These are phyloP conservation scores for Karstenula rhodostoma DNA, from an alignment of 2,329 filamentous ascomycete genomes.

Conservation along the genomic window DNA sequence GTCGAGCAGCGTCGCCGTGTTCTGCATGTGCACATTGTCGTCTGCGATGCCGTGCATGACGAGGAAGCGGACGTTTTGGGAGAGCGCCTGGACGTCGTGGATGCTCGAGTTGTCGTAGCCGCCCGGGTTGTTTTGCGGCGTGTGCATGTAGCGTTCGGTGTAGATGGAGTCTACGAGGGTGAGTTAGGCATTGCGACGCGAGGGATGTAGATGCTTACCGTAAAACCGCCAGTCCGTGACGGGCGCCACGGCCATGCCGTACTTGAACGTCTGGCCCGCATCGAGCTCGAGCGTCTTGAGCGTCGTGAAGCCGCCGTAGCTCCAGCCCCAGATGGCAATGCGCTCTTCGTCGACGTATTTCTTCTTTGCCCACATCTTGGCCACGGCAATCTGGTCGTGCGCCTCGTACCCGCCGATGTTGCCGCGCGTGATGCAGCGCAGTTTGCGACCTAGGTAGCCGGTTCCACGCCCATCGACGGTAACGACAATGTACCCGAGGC, in stretches of 20 bases:
- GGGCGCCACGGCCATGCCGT: conserved; percentile 97
- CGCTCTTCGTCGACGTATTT: conserved; percentile 82
- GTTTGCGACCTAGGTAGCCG: conserved; percentile 84
- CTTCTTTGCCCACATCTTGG: conserved; percentile 81
- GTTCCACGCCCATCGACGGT: conserved; percentile 95
- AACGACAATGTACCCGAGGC: conserved; percentile 89
- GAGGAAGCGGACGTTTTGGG: conserved; percentile 83
- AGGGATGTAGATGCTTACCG: conserved; percentile 50
- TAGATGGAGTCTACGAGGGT: conserved; percentile 75
- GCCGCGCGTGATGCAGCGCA: conserved; percentile 81
- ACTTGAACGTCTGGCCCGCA: conserved; percentile 87
- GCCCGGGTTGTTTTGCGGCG: conserved; percentile 77
- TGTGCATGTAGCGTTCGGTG: conserved; percentile 97
- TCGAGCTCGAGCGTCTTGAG: conserved; percentile 94
- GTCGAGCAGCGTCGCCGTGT: conserved; percentile 86
- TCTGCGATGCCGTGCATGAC: conserved; percentile 97
- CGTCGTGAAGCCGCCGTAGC: conserved; percentile 93
- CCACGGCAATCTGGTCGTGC: conserved; percentile 88
- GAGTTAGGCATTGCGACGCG: no score
- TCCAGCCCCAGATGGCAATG: conserved; percentile 98
- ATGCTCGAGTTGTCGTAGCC: conserved; percentile 83
- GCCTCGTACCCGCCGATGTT: conserved; percentile 87
- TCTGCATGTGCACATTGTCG: conserved; percentile 98
- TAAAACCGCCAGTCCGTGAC: conserved; percentile 99
- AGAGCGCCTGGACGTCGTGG: conserved; percentile 75